Percentiles rank a stretch among this genome's conserved stretches.
phyloP scores from a whole-genome alignment of 495 filamentous ascomycete species.

The Aspergillus coremiiformis region DNA sequence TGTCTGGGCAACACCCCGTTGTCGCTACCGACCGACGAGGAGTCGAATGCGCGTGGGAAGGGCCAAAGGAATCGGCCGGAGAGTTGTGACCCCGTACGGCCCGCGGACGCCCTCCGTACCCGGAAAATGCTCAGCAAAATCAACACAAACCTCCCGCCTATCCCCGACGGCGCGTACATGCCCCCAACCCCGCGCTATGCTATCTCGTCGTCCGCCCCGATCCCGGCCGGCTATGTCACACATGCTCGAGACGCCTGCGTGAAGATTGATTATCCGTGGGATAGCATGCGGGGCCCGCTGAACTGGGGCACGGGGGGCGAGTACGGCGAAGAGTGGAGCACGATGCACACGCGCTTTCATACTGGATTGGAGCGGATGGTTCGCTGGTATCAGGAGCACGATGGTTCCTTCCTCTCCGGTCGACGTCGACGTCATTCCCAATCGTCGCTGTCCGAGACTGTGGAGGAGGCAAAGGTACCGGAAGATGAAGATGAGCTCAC shows the following conservation, averaged over 20 bases:
- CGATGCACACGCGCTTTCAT: conserved; percentile 85
- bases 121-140: conserved; percentile 20
- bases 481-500: conserved; percentile 51
- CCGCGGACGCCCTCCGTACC: conserved; percentile 8
- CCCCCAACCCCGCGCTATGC: conserved; percentile 78
- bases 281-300: conserved; percentile 69
- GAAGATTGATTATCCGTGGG: conserved; percentile 87
- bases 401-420: conserved; percentile 19
- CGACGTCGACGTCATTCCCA: conserved; percentile 12
- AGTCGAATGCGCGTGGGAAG: not conserved
- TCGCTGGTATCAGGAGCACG: conserved; percentile 67
- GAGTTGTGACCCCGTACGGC: conserved; percentile 22
- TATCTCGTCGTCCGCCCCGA: conserved; percentile 67
- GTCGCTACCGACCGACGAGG: not conserved
- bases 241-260: conserved; percentile 89
- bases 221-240: conserved; percentile 78
- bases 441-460: conserved; percentile 29
- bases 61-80: conserved; percentile 27
- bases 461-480: conserved; percentile 44
- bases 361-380: conserved; percentile 69
- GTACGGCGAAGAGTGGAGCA: conserved; percentile 88
- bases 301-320: conserved; percentile 82
- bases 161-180: conserved; percentile 47
- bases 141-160: conserved; percentile 27
- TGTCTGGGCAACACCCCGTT: conserved; percentile 6